phyloP scores from a whole-genome alignment of 768 basidiomycete genomes.

The Chiua virens region DNA sequence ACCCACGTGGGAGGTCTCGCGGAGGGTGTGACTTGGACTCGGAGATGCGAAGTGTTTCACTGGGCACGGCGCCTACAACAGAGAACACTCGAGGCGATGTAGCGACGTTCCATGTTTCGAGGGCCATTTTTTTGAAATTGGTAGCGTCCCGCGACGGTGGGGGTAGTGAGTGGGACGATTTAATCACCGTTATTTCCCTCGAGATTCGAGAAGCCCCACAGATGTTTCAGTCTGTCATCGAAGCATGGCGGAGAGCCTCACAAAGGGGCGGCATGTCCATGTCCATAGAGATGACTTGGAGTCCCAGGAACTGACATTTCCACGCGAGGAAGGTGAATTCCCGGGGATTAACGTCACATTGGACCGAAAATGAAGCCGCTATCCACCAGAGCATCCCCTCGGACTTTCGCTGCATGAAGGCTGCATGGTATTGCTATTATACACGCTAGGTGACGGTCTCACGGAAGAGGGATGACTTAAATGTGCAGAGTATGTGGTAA shows the following conservation, averaged over 20 bases:
- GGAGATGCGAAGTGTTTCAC: no score
- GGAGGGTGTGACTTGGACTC: no score
- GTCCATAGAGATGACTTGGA: not conserved
- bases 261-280: not conserved
- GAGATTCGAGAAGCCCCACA: not conserved
- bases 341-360: not conserved
- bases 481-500: slow-evolving; percentile 20
- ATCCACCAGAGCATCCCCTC: not conserved
- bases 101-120: slow-evolving; percentile 1
- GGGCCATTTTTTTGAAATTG: not conserved
- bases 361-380: not conserved
- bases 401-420: slow-evolving; percentile 3
- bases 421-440: slow-evolving; percentile 20
- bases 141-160: not conserved
- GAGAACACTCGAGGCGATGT: not conserved
- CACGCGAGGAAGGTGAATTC: not conserved
- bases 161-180: not conserved
- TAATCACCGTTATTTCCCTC: slow-evolving; percentile 9
- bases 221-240: not conserved
- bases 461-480: slow-evolving; percentile 20
- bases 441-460: slow-evolving; percentile 20
- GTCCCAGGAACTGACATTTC: no score
- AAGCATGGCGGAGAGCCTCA: not conserved
- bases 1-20: no score
- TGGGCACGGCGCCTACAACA: no score